Evolutionary conservation across 2,329 filamentous ascomycete genomes (phyloP).

Genomic region (Lachnellula subtilissima): DNA sequence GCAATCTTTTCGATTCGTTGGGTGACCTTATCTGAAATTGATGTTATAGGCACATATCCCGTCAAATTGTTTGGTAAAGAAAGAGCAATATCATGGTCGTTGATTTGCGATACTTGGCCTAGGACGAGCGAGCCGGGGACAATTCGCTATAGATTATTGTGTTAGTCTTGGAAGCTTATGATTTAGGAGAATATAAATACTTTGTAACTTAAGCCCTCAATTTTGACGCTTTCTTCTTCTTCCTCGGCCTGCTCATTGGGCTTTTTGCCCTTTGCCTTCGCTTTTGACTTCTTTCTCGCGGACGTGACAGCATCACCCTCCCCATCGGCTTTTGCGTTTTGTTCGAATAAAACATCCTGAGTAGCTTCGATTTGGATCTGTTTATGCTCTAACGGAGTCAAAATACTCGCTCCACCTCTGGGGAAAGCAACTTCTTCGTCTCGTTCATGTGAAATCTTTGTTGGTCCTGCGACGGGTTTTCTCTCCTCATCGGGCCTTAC

Average conservation of each 20-base stretch:
- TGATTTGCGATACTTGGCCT: conserved; percentile 79
- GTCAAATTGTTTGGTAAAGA: conserved; percentile 88
- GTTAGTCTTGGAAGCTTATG: too few species aligned
- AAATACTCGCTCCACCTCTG: conserved; percentile 80
- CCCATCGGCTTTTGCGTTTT: conserved; percentile 44
- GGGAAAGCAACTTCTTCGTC: conserved; percentile 90
- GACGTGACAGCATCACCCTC: conserved; percentile 18
- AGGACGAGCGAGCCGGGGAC: conserved; percentile 82
- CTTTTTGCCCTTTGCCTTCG: conserved; percentile 47
- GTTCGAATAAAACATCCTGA: conserved; percentile 84
- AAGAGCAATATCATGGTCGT: conserved; percentile 70
- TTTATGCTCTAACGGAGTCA: conserved; percentile 93
- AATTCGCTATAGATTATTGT: conserved; percentile 54
- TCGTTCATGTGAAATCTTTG: conserved; percentile 43
- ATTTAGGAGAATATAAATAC: conserved; percentile 41
- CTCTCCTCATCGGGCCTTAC: conserved; percentile 22
- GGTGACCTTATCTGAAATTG: conserved; percentile 78
- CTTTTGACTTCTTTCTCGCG: conserved; percentile 49
- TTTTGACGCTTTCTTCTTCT: conserved; percentile 56
- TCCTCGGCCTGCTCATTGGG: conserved; percentile 45
- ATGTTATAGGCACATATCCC: conserved; percentile 85
- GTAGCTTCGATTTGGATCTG: conserved; percentile 93
- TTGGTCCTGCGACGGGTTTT: conserved; percentile 8
- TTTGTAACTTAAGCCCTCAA: conserved; percentile 88
- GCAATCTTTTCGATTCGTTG: conserved; percentile 66